These are phyloP conservation scores for Penicillium psychrosexuale DNA, from an alignment of 2,329 filamentous ascomycete genomes.

Conservation along the genomic window DNA sequence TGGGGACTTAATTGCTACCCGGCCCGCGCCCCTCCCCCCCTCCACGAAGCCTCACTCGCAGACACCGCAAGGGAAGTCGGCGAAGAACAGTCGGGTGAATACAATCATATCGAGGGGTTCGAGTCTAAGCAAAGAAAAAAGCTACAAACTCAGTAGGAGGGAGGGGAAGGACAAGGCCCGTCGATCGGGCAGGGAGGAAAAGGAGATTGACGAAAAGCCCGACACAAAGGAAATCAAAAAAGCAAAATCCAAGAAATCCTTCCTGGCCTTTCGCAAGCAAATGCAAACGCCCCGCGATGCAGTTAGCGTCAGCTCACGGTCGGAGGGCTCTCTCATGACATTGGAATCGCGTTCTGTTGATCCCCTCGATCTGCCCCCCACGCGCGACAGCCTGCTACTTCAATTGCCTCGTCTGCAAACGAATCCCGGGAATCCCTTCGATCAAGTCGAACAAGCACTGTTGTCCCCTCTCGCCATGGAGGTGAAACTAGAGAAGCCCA, in stretches of 20 bases:
- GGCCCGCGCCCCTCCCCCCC: conserved; percentile 32
- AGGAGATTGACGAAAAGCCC: not conserved
- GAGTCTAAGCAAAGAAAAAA: conserved; percentile 1
- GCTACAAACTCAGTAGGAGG: conserved; percentile 1
- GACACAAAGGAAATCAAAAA: not conserved
- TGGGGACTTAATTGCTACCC: conserved; percentile 33
- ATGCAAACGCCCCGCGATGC: not conserved
- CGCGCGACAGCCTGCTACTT: conserved; percentile 13
- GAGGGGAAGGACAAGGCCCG: not conserved
- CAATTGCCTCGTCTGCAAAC: conserved; percentile 25
- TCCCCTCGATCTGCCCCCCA: conserved; percentile 3
- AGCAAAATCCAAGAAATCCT: conserved; percentile 1
- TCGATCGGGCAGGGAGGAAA: not conserved
- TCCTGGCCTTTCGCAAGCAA: conserved; percentile 4
- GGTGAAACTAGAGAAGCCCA: not conserved
- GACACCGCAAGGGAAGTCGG: not conserved
- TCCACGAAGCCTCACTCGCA: conserved; percentile 17
- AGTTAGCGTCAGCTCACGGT: conserved; percentile 3
- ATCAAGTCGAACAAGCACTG: conserved; percentile 2
- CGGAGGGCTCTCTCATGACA: conserved; percentile 1
- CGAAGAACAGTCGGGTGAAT: not conserved
- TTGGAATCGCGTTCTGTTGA: not conserved
- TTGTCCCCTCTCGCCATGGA: not conserved
- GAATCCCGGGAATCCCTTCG: conserved; percentile 5
- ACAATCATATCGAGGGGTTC: not conserved